A percentile compares a stretch with the other conserved stretches of the same genome.
Conservation (phyloP, 805 yeast genomes). For the Myxozyma melibiosi region DNA sequence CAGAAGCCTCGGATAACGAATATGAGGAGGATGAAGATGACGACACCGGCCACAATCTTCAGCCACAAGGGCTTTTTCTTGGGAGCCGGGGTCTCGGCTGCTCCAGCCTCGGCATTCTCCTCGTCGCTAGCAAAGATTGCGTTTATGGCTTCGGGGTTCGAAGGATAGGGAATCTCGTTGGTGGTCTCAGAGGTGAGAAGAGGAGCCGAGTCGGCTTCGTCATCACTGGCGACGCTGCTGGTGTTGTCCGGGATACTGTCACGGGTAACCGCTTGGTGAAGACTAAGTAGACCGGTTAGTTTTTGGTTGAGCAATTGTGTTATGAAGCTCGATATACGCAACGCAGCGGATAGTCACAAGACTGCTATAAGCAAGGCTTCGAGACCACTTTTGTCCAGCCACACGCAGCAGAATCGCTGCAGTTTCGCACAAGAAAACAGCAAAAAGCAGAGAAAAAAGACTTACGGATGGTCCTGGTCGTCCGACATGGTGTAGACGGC, state of each 20-base stretch:
- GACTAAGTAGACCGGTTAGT: not conserved
- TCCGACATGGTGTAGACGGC: not conserved
- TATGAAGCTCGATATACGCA: no score
- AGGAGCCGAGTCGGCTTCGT: constrained; percentile 30
- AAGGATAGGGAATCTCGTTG: constrained; percentile 26
- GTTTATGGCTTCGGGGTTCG: constrained; percentile 24
- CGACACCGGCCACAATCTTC: constrained; percentile 11
- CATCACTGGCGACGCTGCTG: constrained; percentile 30
- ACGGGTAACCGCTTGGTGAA: constrained; percentile 10
- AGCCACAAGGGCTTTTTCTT: constrained; percentile 16
- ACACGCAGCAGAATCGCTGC: not conserved
- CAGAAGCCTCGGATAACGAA: constrained; percentile 25
- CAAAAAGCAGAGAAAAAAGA: not conserved
- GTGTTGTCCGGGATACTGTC: constrained; percentile 23
- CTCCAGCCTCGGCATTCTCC: constrained; percentile 23
- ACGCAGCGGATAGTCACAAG: no score
- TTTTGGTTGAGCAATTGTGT: no score
- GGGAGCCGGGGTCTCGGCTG: not conserved
- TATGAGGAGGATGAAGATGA: constrained; percentile 16
- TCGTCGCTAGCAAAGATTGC: constrained; percentile 29
- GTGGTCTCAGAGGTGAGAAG: constrained; percentile 25
- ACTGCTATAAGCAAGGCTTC: no score
- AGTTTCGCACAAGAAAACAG: not conserved
- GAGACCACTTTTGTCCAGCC: no score
- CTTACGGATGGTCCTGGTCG: constrained; percentile 14